These are phyloP conservation scores for Panicum miliaceum DNA, from an alignment of 176 grass and related monocot genomes.

Conservation along the genomic window DNA sequence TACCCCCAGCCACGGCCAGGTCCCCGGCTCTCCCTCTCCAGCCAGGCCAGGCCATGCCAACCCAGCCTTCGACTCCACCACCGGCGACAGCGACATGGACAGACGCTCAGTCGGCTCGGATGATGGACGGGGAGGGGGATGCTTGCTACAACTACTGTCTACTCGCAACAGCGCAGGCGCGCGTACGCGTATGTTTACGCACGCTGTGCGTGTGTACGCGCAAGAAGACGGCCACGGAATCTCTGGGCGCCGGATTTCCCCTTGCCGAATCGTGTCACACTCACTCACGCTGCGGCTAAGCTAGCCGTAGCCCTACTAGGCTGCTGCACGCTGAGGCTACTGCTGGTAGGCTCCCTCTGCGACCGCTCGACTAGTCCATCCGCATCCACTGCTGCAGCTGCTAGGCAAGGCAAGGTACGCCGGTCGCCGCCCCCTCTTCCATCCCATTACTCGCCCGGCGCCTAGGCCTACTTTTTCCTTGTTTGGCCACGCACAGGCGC, in stretches of 20 bases:
- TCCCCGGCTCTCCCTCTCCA: neutral
- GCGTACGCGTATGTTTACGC: neutral
- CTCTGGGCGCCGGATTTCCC: slow-evolving; percentile 11
- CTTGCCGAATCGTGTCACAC: slow-evolving; percentile 5
- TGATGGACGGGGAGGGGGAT: too few relatives aligned
- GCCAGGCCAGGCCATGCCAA: neutral
- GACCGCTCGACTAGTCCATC: neutral
- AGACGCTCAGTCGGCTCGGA: neutral
- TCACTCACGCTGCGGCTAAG: neutral
- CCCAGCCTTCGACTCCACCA: neutral
- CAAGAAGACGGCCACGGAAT: neutral
- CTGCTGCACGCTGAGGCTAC: neutral
- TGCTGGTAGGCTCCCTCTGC: neutral
- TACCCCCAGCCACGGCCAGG: neutral
- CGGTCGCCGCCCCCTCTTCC: too few relatives aligned
- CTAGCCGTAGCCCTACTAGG: neutral
- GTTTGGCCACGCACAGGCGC: slow-evolving; percentile 46
- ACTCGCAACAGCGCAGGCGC: neutral
- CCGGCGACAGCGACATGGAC: neutral
- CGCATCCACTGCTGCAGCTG: neutral
- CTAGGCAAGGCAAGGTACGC: neutral
- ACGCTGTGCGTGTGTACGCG: too few relatives aligned
- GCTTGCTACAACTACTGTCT: neutral
- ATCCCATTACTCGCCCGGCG: slow-evolving; percentile 1
- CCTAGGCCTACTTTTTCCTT: slow-evolving; percentile 38